Evolutionary conservation across 202 grass and related monocot genomes (phyloP).

Genomic region (Setaria viridis): DNA sequence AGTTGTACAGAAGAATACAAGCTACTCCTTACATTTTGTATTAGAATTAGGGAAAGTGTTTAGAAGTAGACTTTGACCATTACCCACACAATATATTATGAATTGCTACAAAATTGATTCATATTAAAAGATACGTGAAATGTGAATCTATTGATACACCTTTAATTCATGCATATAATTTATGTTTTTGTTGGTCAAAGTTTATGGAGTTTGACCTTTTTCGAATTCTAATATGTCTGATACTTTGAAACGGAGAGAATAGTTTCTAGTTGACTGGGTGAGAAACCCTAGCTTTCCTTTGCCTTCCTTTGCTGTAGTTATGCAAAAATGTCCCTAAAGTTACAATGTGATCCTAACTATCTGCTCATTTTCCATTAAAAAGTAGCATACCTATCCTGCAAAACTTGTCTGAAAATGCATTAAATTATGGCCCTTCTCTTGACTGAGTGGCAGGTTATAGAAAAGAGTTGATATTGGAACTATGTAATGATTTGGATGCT

Average conservation of each 20-base stretch:
- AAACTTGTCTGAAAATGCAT: neutral
- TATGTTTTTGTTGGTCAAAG: neutral
- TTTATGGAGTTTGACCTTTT: neutral
- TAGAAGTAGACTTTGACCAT: neutral
- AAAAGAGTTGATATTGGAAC: neutral
- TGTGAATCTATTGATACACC: neutral
- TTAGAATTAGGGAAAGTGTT: neutral
- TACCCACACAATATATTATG: neutral
- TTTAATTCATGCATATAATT: neutral
- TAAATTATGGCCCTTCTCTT: neutral
- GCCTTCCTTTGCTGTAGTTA: neutral
- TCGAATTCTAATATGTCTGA: neutral
- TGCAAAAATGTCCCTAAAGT: neutral
- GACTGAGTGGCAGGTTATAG: neutral
- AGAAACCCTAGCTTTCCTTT: neutral
- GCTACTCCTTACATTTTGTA: neutral
- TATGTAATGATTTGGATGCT: neutral
- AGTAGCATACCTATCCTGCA: conserved; percentile 1
- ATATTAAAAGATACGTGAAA: neutral
- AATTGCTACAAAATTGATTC: neutral
- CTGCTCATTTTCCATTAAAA: neutral
- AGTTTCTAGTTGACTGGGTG: neutral
- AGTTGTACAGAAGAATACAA: neutral
- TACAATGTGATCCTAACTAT: neutral
- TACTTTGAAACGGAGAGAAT: neutral